Evolutionary conservation across 2,329 filamentous ascomycete genomes (phyloP).

Genomic region (Neofusicoccum sp.): DNA sequence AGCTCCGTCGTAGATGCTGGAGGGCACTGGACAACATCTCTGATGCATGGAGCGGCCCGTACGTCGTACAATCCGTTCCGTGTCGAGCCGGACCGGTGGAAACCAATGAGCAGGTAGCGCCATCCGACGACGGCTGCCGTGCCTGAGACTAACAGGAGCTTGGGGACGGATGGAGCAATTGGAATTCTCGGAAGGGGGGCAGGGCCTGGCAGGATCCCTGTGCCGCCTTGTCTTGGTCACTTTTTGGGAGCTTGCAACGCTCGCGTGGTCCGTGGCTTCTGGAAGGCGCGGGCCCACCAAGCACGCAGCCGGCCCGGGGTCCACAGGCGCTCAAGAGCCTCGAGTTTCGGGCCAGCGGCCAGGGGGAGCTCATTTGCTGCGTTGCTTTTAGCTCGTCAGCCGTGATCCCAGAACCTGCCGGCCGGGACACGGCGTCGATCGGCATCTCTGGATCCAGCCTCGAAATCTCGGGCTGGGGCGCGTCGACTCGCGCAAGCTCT

Average conservation of each 20-base stretch:
- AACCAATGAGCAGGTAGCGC: constrained; percentile 15
- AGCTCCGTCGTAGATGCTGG: constrained; percentile 7
- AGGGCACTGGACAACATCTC: constrained; percentile 7
- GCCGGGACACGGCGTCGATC: constrained; percentile 21
- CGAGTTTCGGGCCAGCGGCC: not conserved
- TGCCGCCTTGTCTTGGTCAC: constrained; percentile 5
- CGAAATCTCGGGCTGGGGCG: not conserved
- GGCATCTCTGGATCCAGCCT: constrained; percentile 15
- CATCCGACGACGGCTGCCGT: constrained; percentile 11
- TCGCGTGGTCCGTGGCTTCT: constrained; percentile 19
- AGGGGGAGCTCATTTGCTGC: constrained; percentile 15
- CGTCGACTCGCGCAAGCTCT: not conserved
- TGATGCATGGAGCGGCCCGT: constrained; percentile 22
- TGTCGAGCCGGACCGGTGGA: constrained; percentile 14
- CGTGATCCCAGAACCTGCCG: constrained; percentile 20
- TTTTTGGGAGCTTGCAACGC: constrained; percentile 5
- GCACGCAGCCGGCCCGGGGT: not conserved
- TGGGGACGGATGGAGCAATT: constrained; percentile 15
- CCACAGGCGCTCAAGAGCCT: not conserved
- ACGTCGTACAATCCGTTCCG: constrained; percentile 15
- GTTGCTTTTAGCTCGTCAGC: constrained; percentile 19
- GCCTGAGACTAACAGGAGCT: constrained; percentile 15
- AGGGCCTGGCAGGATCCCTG: not conserved
- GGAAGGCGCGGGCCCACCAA: constrained; percentile 12
- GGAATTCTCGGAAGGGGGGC: not conserved